Evolutionary conservation across 83 land plant species (phyloP), one percentile per base, ranked within the genome.

Genomic region (Thuja plicata): DNA sequence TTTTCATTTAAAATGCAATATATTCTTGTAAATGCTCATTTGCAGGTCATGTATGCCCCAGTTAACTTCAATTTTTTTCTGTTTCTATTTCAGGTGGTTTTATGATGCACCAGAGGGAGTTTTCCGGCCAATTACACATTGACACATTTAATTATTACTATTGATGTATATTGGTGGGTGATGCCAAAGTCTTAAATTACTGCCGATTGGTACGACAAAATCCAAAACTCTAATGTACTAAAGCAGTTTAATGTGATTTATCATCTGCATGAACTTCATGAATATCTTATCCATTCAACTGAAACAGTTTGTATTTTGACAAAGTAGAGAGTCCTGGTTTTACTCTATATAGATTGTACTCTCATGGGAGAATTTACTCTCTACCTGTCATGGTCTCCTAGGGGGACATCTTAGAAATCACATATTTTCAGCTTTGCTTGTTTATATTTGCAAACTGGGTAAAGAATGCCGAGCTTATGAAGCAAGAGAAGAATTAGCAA

Each of bases 31-130:
- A 74, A 74, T 74, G 78, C 78, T 74, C 11, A 3, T 74, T 74
- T 74, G 37, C 37, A 24, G 27, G n/a, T 66, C 38, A 74, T 74
- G 38, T 3, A 74, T 74, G 78, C 78, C 78, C 78, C 15, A 34
- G 3, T 24, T 24, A 24, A 41, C 62, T 78, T 74, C 17, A 34
- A 34, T 10, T 27, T 7, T 27, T 6, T 24, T 11, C 13, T 32
- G 12, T 34, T 11, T 74, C 34, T 34, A 74, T 74, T 74, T 57
- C 89, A 91, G 91, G 87, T 91, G 91, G 91, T 73, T 91, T 43
- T 91, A 91, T 87, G 91, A 91, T 87, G 89, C 91, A 21, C 87
- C 92, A 83, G 87, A 60, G 46, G 87, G 89, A 34, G 70, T 89
- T 50, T 89, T 91, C 66, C 70, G 52, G 37, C 60, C 73, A 5